Base-by-base conservation (phyloP, 768 basidiomycete genomes). In the Xerocomellus intermedius region DNA sequence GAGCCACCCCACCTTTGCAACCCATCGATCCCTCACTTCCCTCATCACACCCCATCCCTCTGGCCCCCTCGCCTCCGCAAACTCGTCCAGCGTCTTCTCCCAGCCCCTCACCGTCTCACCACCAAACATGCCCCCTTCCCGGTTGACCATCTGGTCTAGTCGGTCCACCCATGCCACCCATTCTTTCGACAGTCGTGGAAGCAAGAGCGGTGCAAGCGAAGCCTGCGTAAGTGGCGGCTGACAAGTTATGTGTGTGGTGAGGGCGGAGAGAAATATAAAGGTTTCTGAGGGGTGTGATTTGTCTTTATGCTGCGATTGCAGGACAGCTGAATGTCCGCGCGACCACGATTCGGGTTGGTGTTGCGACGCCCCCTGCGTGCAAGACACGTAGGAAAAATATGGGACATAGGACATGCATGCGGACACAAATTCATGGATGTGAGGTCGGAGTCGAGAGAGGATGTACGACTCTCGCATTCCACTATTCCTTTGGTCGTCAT, bases 391-490 rank as follows among this genome's bases (percentile, higher is more conserved):
- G 21, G 90, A 87, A 67, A 94, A 94, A 67, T 94, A 93, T 3
- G 89, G 89, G 44, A 93, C 82, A 67, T 93, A 94, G 7, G 91
- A 87, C 68, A 85, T 79, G 69, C 82, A 89, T 30, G 86, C 82
- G 3, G 91, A 80, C 30, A 86, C 84, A 61, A 90, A 94, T 48
- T 92, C 91, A 48, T 78, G 73, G 47, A 92, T 83, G 69, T 87
- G 84, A 16, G 87, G 86, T 45, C 86, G 82, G 17, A 94, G 75
- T 51, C 91, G 81, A 17, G 85, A 89, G 37, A 84, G 71, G 59
- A 93, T 79, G 68, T 94, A 94, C 7, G 85, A 83, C 54, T 91
- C 86, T 56, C 91, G 85, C 89, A 92, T 93, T 36, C 82, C 82
- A 45, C 28, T 50, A 45, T 56, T 50, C 24, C 66, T 61, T 53